Percentiles rank a stretch among this genome's conserved stretches.
These are phyloP conservation scores for Colletotrichum tofieldiae DNA, from an alignment of 2,329 filamentous ascomycete species.

Conservation along the genomic window DNA sequence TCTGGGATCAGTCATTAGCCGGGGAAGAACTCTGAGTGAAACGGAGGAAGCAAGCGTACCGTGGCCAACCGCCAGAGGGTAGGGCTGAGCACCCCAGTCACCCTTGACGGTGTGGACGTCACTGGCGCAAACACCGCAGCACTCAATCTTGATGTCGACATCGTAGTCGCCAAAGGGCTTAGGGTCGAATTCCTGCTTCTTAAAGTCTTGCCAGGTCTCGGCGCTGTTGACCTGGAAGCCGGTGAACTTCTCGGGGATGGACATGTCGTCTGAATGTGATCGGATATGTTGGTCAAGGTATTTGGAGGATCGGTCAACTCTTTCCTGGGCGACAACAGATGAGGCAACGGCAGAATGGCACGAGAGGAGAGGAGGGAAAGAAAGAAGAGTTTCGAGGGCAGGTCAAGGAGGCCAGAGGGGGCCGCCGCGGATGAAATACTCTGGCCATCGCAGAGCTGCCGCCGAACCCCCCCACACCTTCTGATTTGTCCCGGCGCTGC, in stretches of 20 bases:
- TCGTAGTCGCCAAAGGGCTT: conserved; percentile 92
- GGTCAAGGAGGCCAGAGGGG: conserved; percentile 22
- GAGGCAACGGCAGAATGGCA: conserved; percentile 11
- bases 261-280: conserved; percentile 55
- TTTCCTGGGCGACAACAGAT: not conserved
- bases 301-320: not conserved
- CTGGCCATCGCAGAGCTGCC: conserved; percentile 35
- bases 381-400: conserved; percentile 2
- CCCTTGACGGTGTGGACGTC: conserved; percentile 81
- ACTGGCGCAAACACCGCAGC: conserved; percentile 82
- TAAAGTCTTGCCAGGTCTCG: conserved; percentile 71
- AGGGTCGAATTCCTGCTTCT: conserved; percentile 83
- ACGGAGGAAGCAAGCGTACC: conserved; percentile 56
- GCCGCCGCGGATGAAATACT: conserved; percentile 40
- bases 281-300: conserved; percentile 2
- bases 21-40: not conserved
- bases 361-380: conserved; percentile 18
- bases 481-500: conserved; percentile 22
- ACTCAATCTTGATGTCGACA: conserved; percentile 89
- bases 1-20: conserved; percentile 57
- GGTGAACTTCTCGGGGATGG: conserved; percentile 72
- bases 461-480: conserved; percentile 32
- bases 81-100: conserved; percentile 76
- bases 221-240: conserved; percentile 73
- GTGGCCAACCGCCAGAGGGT: conserved; percentile 78